These are phyloP conservation scores for Lathyrus aphaca DNA, from an alignment of 306 rosid species.

Conservation along the genomic window DNA sequence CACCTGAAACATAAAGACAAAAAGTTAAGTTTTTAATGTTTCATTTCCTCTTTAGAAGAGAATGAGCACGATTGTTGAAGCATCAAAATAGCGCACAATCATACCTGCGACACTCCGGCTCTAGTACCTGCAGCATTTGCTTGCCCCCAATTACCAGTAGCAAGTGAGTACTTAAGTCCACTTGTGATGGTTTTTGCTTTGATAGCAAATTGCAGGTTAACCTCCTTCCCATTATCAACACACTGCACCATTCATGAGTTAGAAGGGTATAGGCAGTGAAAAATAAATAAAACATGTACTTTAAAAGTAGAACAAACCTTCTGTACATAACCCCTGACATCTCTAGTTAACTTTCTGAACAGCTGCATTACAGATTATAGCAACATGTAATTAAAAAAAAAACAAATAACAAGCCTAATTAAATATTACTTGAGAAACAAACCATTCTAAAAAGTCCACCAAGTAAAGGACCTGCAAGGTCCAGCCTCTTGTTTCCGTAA, in stretches of 20 bases:
- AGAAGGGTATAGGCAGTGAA: constrained; percentile 29
- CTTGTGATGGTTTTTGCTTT: constrained; percentile 98
- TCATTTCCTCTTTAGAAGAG: constrained; percentile 4
- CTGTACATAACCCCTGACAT: constrained; percentile 90
- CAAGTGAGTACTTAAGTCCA: constrained; percentile 97
- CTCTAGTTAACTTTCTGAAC: constrained; percentile 95
- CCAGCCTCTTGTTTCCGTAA: constrained; percentile 96
- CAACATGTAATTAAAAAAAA: constrained; percentile 18
- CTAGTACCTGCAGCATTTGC: constrained; percentile 99
- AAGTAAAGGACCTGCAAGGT: constrained; percentile 97
- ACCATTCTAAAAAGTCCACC: constrained; percentile 98
- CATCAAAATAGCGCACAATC: constrained; percentile 1
- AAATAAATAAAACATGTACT: constrained; percentile 16
- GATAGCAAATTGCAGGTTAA: constrained; percentile 96
- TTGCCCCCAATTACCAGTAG: constrained; percentile 99
- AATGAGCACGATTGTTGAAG: not conserved
- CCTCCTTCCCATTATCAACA: constrained; percentile 97
- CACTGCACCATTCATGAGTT: constrained; percentile 63
- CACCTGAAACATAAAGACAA: constrained; percentile 56
- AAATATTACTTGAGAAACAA: constrained; percentile 32
- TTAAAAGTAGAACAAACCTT: constrained; percentile 61
- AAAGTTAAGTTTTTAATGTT: not conserved
- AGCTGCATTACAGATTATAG: constrained; percentile 59
- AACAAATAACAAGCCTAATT: constrained; percentile 1
- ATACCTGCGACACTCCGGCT: constrained; percentile 99